Conservation (phyloP, 1,139 yeast species). For the Blastobotrys niveus region DNA sequence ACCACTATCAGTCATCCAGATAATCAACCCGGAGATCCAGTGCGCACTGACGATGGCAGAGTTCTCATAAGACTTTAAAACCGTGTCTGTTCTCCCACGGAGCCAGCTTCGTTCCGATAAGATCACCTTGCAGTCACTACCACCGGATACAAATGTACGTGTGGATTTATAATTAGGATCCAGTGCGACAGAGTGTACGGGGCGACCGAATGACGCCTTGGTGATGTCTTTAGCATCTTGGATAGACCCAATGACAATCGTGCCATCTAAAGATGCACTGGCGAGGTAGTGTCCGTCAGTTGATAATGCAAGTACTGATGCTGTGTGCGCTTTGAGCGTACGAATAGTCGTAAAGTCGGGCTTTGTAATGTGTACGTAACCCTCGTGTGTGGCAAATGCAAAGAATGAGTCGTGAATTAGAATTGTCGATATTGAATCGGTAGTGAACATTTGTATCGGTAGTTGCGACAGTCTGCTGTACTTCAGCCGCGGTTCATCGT, state of each 20-base stretch:
- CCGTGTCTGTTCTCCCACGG: slow-evolving; percentile 67
- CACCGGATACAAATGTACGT: slow-evolving; percentile 75
- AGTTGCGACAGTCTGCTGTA: slow-evolving; percentile 62
- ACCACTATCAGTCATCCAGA: slow-evolving; percentile 84
- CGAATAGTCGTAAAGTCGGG: slow-evolving; percentile 56
- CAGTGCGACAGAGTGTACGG: slow-evolving; percentile 79
- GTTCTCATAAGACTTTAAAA: slow-evolving; percentile 57
- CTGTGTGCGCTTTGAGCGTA: slow-evolving; percentile 77
- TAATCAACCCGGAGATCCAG: slow-evolving; percentile 27
- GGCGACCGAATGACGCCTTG: slow-evolving; percentile 80
- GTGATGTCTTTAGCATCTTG: slow-evolving; percentile 56
- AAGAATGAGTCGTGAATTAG: slow-evolving; percentile 53
- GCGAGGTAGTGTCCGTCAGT: slow-evolving; percentile 73
- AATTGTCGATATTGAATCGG: slow-evolving; percentile 74
- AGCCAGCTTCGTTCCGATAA: slow-evolving; percentile 80
- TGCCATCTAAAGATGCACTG: slow-evolving; percentile 90
- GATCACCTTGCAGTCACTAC: slow-evolving; percentile 80
- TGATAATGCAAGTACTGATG: slow-evolving; percentile 65
- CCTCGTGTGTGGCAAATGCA: slow-evolving; percentile 87
- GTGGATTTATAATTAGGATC: slow-evolving; percentile 61
- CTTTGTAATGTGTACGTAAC: slow-evolving; percentile 62
- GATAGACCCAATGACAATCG: slow-evolving; percentile 74
- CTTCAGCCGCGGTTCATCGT: slow-evolving; percentile 67
- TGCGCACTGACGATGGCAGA: slow-evolving; percentile 62
- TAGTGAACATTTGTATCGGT: slow-evolving; percentile 60